phyloP scores from a whole-genome alignment of 225 moss, liverwort and hornwort species.

The Sphagnum tenellum region DNA sequence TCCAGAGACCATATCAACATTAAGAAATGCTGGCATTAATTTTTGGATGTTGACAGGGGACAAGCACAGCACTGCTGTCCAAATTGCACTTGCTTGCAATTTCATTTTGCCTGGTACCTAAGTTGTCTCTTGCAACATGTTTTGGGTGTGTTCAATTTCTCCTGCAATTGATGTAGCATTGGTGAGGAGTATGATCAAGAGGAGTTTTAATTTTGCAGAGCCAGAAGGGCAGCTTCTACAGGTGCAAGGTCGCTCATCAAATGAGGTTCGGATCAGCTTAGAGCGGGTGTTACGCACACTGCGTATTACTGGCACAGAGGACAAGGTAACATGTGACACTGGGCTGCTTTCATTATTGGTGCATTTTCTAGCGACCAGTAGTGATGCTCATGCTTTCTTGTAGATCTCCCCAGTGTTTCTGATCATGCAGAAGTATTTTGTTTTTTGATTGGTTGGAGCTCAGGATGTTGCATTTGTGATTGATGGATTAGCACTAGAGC shows the following conservation, averaged over 20 bases:
- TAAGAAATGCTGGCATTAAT: slow-evolving; percentile 92
- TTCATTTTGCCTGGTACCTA: slow-evolving; percentile 67
- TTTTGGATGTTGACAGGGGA: slow-evolving; percentile 99
- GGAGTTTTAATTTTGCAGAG: slow-evolving; percentile 37
- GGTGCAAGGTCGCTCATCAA: slow-evolving; percentile 61
- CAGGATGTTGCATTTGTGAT: slow-evolving; percentile 93
- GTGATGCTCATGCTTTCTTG: too few relatives aligned
- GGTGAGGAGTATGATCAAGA: too few relatives aligned
- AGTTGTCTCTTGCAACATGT: not conserved
- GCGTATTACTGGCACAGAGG: slow-evolving; percentile 52
- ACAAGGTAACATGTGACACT: slow-evolving; percentile 41
- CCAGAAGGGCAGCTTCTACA: slow-evolving; percentile 80
- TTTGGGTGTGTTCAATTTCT: too few relatives aligned
- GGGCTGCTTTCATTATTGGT: too few relatives aligned
- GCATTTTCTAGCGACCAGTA: too few relatives aligned
- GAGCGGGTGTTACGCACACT: slow-evolving; percentile 68
- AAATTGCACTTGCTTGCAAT: slow-evolving; percentile 88
- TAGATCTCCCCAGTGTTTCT: too few relatives aligned
- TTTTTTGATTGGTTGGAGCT: slow-evolving; percentile 6
- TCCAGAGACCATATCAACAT: slow-evolving; percentile 75
- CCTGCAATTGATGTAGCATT: too few relatives aligned
- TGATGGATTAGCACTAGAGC: slow-evolving; percentile 78
- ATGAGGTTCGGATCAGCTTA: slow-evolving; percentile 70
- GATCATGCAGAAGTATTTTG: too few relatives aligned
- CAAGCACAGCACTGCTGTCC: slow-evolving; percentile 88